phyloP scores from a whole-genome alignment of 345 rosid genomes.

The Conringia planisiliqua region DNA sequence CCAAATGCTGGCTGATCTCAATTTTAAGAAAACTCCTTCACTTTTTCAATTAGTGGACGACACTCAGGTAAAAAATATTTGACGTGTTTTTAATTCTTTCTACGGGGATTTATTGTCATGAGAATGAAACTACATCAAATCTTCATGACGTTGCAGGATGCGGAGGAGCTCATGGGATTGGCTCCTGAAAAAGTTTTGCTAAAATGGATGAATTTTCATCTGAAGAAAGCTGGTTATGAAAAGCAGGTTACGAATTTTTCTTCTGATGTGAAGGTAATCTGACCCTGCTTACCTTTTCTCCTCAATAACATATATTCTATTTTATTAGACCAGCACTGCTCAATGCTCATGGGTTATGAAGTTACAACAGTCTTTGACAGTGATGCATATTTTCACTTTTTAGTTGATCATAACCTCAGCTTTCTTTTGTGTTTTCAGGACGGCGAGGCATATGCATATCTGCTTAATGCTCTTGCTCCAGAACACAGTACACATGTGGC shows the following conservation, averaged over 20 bases:
- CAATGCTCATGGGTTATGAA: background rate
- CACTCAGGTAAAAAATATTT: slow-evolving; percentile 47
- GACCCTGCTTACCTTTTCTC: slow-evolving; percentile 4
- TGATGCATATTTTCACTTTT: background rate
- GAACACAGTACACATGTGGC: slow-evolving; percentile 56
- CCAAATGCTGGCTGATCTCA: slow-evolving; percentile 87
- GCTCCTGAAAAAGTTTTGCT: slow-evolving; percentile 93
- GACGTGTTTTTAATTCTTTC: background rate
- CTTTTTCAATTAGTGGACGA: slow-evolving; percentile 87
- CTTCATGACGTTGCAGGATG: slow-evolving; percentile 55
- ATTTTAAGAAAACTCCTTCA: slow-evolving; percentile 94
- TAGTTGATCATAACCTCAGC: slow-evolving; percentile 21
- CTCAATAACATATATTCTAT: slow-evolving; percentile 2
- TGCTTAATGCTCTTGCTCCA: slow-evolving; percentile 93
- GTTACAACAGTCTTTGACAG: background rate
- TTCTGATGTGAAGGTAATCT: slow-evolving; percentile 84
- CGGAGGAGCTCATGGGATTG: slow-evolving; percentile 88
- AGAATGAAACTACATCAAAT: slow-evolving; percentile 4
- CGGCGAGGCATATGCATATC: slow-evolving; percentile 93
- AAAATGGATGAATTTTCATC: slow-evolving; percentile 98
- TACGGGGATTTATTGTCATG: background rate
- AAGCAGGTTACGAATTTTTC: slow-evolving; percentile 95
- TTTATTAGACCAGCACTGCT: background rate
- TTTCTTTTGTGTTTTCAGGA: slow-evolving; percentile 48
- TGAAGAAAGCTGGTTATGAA: slow-evolving; percentile 86